Evolutionary conservation across 805 yeast genomes (phyloP).

Genomic region (Myxozyma kluyveri): DNA sequence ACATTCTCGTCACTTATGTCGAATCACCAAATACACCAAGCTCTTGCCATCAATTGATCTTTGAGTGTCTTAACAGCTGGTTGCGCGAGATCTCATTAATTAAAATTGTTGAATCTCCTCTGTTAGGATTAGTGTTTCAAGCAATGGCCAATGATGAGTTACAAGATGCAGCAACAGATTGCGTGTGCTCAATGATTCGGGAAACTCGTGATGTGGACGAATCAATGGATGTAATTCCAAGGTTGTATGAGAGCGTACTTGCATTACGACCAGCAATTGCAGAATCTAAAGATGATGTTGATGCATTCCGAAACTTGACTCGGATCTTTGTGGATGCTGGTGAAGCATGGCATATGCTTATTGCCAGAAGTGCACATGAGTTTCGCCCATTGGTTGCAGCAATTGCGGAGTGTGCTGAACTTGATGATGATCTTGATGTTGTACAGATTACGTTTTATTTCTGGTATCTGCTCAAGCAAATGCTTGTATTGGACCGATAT

Average conservation of each 20-base stretch:
- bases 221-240: constrained; percentile 53
- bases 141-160: constrained; percentile 58
- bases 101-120: constrained; percentile 60
- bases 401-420: constrained; percentile 64
- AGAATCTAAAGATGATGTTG: constrained; percentile 52
- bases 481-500: constrained; percentile 60
- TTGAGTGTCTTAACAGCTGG: constrained; percentile 87
- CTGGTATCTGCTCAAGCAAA: constrained; percentile 80
- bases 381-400: constrained; percentile 74
- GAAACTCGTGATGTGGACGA: constrained; percentile 73
- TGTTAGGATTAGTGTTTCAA: constrained; percentile 66
- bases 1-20: constrained; percentile 56
- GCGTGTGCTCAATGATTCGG: constrained; percentile 72
- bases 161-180: constrained; percentile 82
- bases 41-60: constrained; percentile 46
- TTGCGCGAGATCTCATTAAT: constrained; percentile 78
- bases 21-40: constrained; percentile 37
- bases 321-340: constrained; percentile 88
- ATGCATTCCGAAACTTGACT: constrained; percentile 64
- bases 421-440: constrained; percentile 80
- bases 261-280: constrained; percentile 51
- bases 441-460: constrained; percentile 88
- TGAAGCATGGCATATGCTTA: constrained; percentile 88
- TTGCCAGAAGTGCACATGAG: constrained; percentile 66
- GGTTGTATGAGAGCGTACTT: constrained; percentile 67